Evolutionary conservation across 257 asterid species (phyloP), one percentile per base, ranked within the genome.

Genomic region (Solanum ossicruentum): DNA sequence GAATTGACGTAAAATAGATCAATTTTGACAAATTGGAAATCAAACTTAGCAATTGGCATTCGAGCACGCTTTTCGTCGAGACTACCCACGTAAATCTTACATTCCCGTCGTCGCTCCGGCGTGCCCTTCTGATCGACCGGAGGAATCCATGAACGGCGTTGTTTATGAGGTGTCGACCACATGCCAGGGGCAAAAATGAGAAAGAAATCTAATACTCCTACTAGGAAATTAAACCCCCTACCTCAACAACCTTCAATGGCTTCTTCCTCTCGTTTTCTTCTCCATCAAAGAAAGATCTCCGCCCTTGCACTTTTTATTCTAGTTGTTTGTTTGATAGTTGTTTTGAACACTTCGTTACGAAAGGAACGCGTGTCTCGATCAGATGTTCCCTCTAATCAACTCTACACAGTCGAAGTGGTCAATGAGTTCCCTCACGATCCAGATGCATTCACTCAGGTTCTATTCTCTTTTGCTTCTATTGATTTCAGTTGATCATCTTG

Each of bases 391-490:
- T 71, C 87, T 13, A 88, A 82, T 86, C 90, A 75, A 32, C 77
- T 94, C 88, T 91, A 93, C 86, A 84, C 92, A 20, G 91, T 86
- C 70, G 86, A 91, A 91, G 95, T 95, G 61, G 90, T 95, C 88
- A 91, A 90, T 77, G 98, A 87, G 90, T 95, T 89, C 85, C 97
- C 97, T 65, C 99, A 95, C 86, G 98, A 95, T 86, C 94, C 98
- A 6, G 52, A 26, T 17, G 99, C 99, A 16, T 95, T 95, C 72
- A 94, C 98, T 82, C 98, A 95, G 99, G 99, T 95, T 69, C 65
- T 8, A 5, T 52, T 52, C 84, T 21, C 9, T 81, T 72, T 83
- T 49, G 51, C 54, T 47, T 73, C 55, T 85, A 78, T 84, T 70
- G 5, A 17, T 12, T 49, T 52, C 16, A 41, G 63, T 69, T 83